A percentile compares a stretch with the other conserved stretches of the same genome.
These are phyloP conservation scores for Draba incana DNA, from an alignment of 345 rosid genomes.

Conservation along the genomic window DNA sequence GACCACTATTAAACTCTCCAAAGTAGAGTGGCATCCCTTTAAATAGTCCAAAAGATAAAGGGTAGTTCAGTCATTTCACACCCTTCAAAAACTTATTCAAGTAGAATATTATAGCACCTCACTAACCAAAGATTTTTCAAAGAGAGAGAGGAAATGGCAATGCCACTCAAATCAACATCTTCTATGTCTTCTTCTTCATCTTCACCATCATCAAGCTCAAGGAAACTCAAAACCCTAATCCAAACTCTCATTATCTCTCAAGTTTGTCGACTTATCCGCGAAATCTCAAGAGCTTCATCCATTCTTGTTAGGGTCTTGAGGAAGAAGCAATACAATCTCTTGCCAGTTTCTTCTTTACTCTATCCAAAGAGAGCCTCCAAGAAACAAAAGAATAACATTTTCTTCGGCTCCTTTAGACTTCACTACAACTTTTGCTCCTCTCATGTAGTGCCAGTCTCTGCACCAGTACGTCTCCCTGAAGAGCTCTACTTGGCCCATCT, in stretches of 20 bases:
- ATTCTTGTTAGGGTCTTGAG: conserved; percentile 50
- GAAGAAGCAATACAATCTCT: conserved; percentile 48
- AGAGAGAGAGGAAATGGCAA: conserved; percentile 34
- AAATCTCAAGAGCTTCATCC: conserved; percentile 60
- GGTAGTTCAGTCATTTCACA: conserved; percentile 40
- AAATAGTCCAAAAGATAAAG: conserved; percentile 46
- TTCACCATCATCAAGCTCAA: conserved; percentile 46
- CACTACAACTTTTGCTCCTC: conserved; percentile 95
- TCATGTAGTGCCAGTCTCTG: conserved; percentile 65
- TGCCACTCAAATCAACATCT: conserved; percentile 38
- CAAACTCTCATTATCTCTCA: conserved; percentile 64
- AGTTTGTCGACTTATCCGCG: conserved; percentile 54
- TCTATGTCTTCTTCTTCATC: conserved; percentile 31
- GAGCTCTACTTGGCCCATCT: conserved; percentile 47
- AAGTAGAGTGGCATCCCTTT: conserved; percentile 47
- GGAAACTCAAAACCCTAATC: conserved; percentile 65
- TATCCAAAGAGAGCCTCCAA: conserved; percentile 47
- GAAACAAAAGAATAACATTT: conserved; percentile 52
- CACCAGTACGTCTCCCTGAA: conserved; percentile 50
- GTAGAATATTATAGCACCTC: conserved; percentile 32
- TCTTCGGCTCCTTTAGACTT: conserved; percentile 82
- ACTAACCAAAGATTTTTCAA: conserved; percentile 16
- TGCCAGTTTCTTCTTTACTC: conserved; percentile 47
- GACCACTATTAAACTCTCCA: conserved; percentile 36
- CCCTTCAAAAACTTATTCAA: conserved; percentile 6